A percentile compares a stretch with the other conserved stretches of the same genome.
phyloP scores from a whole-genome alignment of 257 asterid species.

The Ocimum tenuiflorum region DNA sequence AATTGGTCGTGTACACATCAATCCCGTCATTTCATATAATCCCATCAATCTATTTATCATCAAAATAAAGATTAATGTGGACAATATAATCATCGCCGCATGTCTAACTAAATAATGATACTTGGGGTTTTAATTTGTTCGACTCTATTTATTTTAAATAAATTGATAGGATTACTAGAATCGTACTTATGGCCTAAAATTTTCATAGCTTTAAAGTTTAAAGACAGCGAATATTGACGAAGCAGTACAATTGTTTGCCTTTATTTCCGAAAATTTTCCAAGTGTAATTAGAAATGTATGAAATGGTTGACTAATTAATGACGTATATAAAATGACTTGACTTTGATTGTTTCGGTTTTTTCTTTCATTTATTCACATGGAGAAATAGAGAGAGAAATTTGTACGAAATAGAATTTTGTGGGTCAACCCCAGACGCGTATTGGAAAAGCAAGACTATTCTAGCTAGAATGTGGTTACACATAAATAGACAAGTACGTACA shows the following conservation, averaged over 20 bases:
- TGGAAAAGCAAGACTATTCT: not conserved
- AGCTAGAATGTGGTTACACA: no score
- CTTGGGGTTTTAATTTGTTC: no score
- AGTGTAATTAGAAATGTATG: not conserved
- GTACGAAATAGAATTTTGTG: not conserved
- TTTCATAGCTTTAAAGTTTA: not conserved
- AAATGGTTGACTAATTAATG: not conserved
- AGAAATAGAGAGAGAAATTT: not conserved
- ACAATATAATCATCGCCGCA: no score
- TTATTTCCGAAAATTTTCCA: not conserved
- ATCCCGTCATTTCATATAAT: not conserved
- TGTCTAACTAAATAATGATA: no score
- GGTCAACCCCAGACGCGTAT: slow-evolving; percentile 14
- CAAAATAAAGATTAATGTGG: no score
- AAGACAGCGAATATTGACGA: not conserved
- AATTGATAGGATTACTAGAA: no score
- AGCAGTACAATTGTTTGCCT: not conserved
- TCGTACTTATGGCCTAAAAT: not conserved
- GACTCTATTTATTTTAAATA: no score
- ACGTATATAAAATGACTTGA: not conserved
- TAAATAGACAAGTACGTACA: no score
- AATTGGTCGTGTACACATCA: not conserved
- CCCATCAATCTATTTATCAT: not conserved
- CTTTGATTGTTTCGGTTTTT: not conserved
- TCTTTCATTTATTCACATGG: not conserved